Base-by-base conservation (phyloP, 257 asterid genomes). In the Misopates orontium region DNA sequence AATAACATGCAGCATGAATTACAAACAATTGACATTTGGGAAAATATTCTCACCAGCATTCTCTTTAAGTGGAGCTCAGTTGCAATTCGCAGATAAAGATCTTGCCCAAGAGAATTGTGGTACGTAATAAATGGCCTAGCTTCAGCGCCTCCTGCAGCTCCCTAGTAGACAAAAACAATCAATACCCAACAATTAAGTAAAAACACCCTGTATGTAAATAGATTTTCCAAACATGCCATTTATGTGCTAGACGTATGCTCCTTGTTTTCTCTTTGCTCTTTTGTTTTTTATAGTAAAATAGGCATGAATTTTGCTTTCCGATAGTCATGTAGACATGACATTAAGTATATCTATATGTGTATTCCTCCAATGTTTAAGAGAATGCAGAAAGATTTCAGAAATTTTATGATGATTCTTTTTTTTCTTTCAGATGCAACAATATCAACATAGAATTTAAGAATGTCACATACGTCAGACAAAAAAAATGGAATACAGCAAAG, bases 81-180 rank as follows among this genome's bases (percentile, higher is more conserved):
- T 41, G 99, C 99, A 70, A 94, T 94, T 69, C 99, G 84, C 56
- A 94, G 79, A 85, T 87, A 94, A 69, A 94, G 95, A 85, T 90
- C 99, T 69, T 95, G 95, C 47, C 96, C 99, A 72, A 93, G 99
- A 76, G 97, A 90, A 83, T 94, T 94, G 70, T 93, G 97, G 72
- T 84, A 84, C 40, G 99, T 90, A 72, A 94, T 83, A 72, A 94
- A 94, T 50, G 99, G 99, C 83, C 99, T 94, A 75, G 99, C 99
- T 74, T 94, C 97, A 77, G 97, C 99, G 57, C 99, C 99, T 63
- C 99, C 99, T 61, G 95, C 99, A 67, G 97, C 95, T 75, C 97
- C 97, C 99, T 93, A 75, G 69, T 71, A 63, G 20, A 77, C 42
- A 51, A 81, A 83, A 65, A 50, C 66, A 75, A 67, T 69, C 69